A percentile compares a stretch with the other conserved stretches of the same genome.
Evolutionary conservation across 1,284 basidiomycete species (phyloP).

Genomic region (Heterobasidion occidentale): DNA sequence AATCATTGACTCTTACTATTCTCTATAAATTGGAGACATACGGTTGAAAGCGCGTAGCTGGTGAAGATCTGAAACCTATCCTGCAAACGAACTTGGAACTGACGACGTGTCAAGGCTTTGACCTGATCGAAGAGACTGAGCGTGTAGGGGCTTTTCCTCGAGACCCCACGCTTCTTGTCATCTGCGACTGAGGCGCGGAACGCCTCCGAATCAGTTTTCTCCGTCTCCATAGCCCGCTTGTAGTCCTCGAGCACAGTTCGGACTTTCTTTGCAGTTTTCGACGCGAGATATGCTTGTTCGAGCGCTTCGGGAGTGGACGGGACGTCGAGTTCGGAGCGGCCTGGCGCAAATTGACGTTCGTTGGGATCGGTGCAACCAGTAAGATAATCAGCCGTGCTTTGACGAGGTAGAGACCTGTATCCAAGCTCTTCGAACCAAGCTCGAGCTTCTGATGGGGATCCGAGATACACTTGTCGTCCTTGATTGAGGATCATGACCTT

Average conservation of each 20-base stretch:
- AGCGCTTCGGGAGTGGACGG: constrained; percentile 71
- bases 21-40: constrained; percentile 18
- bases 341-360: constrained; percentile 78
- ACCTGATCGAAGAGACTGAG: constrained; percentile 76
- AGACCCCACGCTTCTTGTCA: constrained; percentile 81
- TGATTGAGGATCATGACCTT: constrained; percentile 68
- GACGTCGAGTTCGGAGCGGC: constrained; percentile 53
- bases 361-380: constrained; percentile 83
- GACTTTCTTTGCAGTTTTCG: constrained; percentile 43
- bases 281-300: constrained; percentile 58
- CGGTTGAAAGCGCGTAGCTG: constrained; percentile 50
- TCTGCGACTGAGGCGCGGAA: constrained; percentile 73
- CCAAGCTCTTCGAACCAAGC: constrained; percentile 76
- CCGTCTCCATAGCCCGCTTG: constrained; percentile 55
- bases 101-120: constrained; percentile 62
- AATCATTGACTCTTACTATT: no score
- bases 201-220: constrained; percentile 60
- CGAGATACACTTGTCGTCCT: constrained; percentile 82
- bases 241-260: constrained; percentile 51
- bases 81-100: constrained; percentile 75
- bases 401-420: constrained; percentile 66
- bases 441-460: constrained; percentile 64
- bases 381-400: constrained; percentile 75
- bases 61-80: constrained; percentile 79
- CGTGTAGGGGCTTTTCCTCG: constrained; percentile 83